phyloP scores from a whole-genome alignment of 2,329 filamentous ascomycete genomes.

The Sarocladium oryzae region DNA sequence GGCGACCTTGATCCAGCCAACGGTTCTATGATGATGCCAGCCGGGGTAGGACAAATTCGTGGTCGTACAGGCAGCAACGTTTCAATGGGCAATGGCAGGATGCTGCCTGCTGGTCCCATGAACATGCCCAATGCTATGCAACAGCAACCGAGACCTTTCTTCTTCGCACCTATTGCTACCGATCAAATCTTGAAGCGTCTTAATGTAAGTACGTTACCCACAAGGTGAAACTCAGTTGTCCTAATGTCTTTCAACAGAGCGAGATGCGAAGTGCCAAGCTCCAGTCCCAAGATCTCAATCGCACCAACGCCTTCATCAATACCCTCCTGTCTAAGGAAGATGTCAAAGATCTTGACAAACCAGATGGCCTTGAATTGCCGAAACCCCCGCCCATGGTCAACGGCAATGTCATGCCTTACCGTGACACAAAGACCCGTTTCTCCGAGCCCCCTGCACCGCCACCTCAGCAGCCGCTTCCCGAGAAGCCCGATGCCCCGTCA shows the following conservation, averaged over 20 bases:
- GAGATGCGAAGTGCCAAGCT: slow-evolving; percentile 88
- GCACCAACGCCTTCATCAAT: slow-evolving; percentile 76
- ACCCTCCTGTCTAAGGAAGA: slow-evolving; percentile 68
- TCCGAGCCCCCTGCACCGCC: slow-evolving; percentile 90
- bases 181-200: slow-evolving; percentile 80
- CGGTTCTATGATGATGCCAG: slow-evolving; percentile 63
- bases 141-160: slow-evolving; percentile 69
- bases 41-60: slow-evolving; percentile 63
- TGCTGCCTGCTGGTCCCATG: slow-evolving; percentile 41
- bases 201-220: slow-evolving; percentile 22
- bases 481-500: slow-evolving; percentile 77
- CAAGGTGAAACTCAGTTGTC: neutral
- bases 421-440: slow-evolving; percentile 78
- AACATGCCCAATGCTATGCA: slow-evolving; percentile 55
- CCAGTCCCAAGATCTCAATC: slow-evolving; percentile 77
- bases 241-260: slow-evolving; percentile 43
- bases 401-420: slow-evolving; percentile 47
- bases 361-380: slow-evolving; percentile 38
- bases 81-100: slow-evolving; percentile 58
- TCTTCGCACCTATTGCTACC: slow-evolving; percentile 82
- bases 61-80: slow-evolving; percentile 63
- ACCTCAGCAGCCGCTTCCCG: slow-evolving; percentile 85
- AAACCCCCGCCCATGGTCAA: slow-evolving; percentile 23
- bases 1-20: slow-evolving; percentile 83
- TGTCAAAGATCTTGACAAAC: slow-evolving; percentile 51